Evolutionary conservation across 2,329 filamentous ascomycete genomes (phyloP).

Genomic region (Xylaria sp.): DNA sequence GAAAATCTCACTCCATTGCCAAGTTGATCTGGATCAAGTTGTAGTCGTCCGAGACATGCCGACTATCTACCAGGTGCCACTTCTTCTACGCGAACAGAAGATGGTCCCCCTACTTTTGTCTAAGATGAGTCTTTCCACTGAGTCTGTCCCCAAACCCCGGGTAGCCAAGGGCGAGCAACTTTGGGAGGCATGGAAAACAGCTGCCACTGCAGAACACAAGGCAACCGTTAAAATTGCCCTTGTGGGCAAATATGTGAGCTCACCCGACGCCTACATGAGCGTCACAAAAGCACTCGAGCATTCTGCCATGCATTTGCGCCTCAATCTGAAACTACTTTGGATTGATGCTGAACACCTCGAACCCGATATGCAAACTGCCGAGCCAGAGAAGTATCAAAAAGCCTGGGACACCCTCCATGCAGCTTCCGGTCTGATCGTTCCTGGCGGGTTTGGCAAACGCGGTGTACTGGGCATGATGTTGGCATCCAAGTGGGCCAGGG

Average conservation of each 20-base stretch:
- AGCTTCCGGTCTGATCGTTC: constrained; percentile 73
- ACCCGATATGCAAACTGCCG: constrained; percentile 65
- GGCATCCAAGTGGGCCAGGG: constrained; percentile 86
- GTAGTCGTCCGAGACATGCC: constrained; percentile 89
- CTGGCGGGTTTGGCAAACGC: constrained; percentile 81
- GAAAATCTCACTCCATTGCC: constrained; percentile 91
- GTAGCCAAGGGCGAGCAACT: constrained; percentile 72
- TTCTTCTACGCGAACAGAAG: constrained; percentile 87
- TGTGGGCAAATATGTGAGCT: constrained; percentile 89
- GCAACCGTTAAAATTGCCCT: constrained; percentile 83
- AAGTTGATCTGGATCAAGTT: constrained; percentile 86
- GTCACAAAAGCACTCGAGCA: constrained; percentile 90
- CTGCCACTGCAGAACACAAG: constrained; percentile 71
- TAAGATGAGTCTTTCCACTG: constrained; percentile 66
- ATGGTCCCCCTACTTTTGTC: constrained; percentile 74
- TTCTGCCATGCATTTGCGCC: constrained; percentile 84
- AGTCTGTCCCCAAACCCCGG: constrained; percentile 64
- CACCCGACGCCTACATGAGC: constrained; percentile 86
- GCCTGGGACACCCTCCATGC: constrained; percentile 84
- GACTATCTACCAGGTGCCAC: constrained; percentile 92
- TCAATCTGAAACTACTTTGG: constrained; percentile 82
- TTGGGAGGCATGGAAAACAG: constrained; percentile 84
- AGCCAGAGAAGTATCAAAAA: constrained; percentile 81
- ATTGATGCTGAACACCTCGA: constrained; percentile 90
- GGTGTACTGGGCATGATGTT: constrained; percentile 92